A percentile compares a stretch with the other conserved stretches of the same genome.
phyloP scores from a whole-genome alignment of 169 alveolate genomes.

The Plasmodium cynomolgi region DNA sequence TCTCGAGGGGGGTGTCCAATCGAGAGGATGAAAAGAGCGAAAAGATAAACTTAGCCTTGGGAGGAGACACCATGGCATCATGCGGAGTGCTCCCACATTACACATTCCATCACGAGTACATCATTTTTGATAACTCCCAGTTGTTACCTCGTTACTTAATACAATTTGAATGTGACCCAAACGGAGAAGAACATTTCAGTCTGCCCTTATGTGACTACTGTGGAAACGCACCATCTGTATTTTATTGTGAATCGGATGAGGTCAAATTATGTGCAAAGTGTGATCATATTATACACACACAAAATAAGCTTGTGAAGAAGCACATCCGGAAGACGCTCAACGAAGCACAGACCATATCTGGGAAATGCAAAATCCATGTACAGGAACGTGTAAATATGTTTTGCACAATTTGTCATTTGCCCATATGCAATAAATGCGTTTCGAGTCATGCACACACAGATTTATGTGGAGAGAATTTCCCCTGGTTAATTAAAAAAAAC shows the following conservation, averaged over 20 bases:
- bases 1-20: not conserved
- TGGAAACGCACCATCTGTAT: constrained; percentile 89
- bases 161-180: constrained; percentile 91
- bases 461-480: constrained; percentile 9
- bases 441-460: constrained; percentile 83
- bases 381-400: constrained; percentile 76
- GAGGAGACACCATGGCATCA: constrained; percentile 76
- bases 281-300: constrained; percentile 88
- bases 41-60: constrained; percentile 60
- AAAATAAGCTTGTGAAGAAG: constrained; percentile 90
- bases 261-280: constrained; percentile 91
- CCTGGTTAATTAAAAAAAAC: not conserved
- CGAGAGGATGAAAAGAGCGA: constrained; percentile 32
- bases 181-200: constrained; percentile 88
- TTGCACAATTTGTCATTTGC: constrained; percentile 85
- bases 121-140: constrained; percentile 91
- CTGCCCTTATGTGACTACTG: constrained; percentile 93
- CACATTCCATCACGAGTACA: constrained; percentile 89
- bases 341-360: constrained; percentile 81
- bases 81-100: constrained; percentile 92
- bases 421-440: constrained; percentile 85
- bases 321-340: constrained; percentile 91
- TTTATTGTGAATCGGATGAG: constrained; percentile 91
- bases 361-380: constrained; percentile 77
- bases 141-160: constrained; percentile 88